Percentiles rank a stretch among this genome's conserved stretches.
phyloP scores from a whole-genome alignment of 305 asterid genomes.

The Coffea humblotiana region DNA sequence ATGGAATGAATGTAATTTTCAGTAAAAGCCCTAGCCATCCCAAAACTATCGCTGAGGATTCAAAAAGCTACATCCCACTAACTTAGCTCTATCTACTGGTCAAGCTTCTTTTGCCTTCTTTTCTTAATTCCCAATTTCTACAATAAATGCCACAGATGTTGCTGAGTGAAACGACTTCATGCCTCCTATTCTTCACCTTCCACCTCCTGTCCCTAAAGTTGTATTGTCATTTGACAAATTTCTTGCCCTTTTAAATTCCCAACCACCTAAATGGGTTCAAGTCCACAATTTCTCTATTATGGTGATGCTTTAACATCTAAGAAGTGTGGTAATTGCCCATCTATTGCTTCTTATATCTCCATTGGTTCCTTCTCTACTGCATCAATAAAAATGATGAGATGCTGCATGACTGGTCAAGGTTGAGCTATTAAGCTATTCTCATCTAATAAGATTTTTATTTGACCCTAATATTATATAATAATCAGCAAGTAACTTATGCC shows the following conservation, averaged over 20 bases:
- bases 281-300: background rate
- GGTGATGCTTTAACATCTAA: background rate
- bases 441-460: no score
- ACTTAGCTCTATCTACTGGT: background rate
- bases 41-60: background rate
- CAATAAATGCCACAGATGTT: background rate
- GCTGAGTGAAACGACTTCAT: background rate
- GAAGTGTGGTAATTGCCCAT: background rate
- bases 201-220: background rate
- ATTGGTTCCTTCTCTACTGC: background rate
- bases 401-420: background rate
- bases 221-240: background rate
- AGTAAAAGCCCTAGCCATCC: background rate
- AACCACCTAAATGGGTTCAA: background rate
- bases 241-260: background rate
- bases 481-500: background rate
- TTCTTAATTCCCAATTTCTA: background rate
- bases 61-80: background rate
- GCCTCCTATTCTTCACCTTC: background rate
- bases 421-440: background rate
- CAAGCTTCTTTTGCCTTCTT: background rate
- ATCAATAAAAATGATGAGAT: background rate
- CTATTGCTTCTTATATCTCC: background rate
- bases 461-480: background rate
- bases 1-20: background rate